These are phyloP conservation scores for Candida gigantensis DNA, from an alignment of 1,139 yeast species.

Conservation along the genomic window DNA sequence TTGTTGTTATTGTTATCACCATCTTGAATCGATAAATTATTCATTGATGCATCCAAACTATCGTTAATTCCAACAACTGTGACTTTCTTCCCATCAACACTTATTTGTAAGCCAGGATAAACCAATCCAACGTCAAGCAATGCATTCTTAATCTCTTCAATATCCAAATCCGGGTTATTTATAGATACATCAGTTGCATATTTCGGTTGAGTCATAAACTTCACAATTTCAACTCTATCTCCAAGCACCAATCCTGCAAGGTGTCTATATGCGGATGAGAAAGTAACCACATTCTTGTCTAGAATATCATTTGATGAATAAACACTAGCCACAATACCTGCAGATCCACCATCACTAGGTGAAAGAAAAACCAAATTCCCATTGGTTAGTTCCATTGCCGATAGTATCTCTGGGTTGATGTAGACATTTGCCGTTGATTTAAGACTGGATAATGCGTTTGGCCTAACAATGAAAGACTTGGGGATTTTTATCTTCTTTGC, in stretches of 20 bases:
- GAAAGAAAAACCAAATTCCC: constrained; percentile 58
- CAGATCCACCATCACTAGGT: constrained; percentile 45
- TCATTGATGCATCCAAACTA: constrained; percentile 24
- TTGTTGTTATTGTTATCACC: constrained; percentile 3
- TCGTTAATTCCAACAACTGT: constrained; percentile 26
- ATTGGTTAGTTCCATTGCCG: constrained; percentile 50
- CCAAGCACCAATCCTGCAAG: constrained; percentile 68
- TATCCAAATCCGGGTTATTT: constrained; percentile 9
- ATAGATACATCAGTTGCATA: constrained; percentile 38
- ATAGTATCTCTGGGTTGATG: constrained; percentile 53
- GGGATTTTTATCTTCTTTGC: constrained; percentile 49
- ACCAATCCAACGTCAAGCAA: constrained; percentile 55
- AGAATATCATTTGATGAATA: constrained; percentile 36
- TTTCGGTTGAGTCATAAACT: constrained; percentile 49
- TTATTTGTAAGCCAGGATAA: constrained; percentile 51
- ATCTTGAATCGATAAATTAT: constrained; percentile 25
- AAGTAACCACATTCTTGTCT: constrained; percentile 54
- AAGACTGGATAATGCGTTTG: constrained; percentile 34
- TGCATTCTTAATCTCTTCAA: constrained; percentile 14
- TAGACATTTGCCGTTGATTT: constrained; percentile 44
- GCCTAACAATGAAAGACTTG: constrained; percentile 58
- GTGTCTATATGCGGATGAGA: constrained; percentile 51
- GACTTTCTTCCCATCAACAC: constrained; percentile 12
- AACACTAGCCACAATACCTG: constrained; percentile 49
- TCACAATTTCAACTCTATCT: constrained; percentile 60